Percentiles rank a stretch among this genome's conserved stretches.
These are phyloP conservation scores for Wallacemonas rigidus DNA, from an alignment of 208 protist species.

Conservation along the genomic window DNA sequence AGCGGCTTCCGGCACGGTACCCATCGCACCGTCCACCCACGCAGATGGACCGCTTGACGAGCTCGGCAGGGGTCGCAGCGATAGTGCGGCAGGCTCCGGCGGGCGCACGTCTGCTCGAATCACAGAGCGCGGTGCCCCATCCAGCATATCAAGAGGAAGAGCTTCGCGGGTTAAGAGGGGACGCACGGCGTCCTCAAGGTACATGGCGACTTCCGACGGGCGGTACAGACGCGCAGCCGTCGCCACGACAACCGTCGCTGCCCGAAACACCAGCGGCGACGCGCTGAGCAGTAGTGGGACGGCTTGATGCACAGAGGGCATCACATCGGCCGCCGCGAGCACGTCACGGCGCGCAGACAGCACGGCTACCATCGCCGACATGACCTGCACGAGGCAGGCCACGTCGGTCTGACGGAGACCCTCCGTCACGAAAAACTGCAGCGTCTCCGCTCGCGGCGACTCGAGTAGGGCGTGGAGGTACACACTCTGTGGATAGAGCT, in stretches of 20 bases:
- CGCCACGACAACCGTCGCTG: constrained; percentile 55
- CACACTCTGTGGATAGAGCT: constrained; percentile 64
- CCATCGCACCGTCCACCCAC: not conserved
- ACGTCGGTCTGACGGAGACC: constrained; percentile 50
- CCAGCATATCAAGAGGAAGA: constrained; percentile 4
- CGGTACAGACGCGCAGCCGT: constrained; percentile 47
- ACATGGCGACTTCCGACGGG: constrained; percentile 42
- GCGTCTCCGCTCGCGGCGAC: constrained; percentile 31
- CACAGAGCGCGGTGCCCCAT: constrained; percentile 9
- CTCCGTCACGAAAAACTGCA: constrained; percentile 73
- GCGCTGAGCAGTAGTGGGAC: constrained; percentile 49
- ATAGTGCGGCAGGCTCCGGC: not conserved
- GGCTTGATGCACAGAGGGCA: constrained; percentile 60
- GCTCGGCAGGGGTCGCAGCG: not conserved
- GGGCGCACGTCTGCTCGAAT: constrained; percentile 12
- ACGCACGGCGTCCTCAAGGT: constrained; percentile 47
- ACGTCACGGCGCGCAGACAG: not conserved
- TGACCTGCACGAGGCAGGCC: constrained; percentile 36
- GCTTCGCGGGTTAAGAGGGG: constrained; percentile 22
- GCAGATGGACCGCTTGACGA: not conserved
- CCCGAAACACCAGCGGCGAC: constrained; percentile 46
- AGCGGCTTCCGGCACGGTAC: not conserved
- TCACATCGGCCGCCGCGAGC: constrained; percentile 23
- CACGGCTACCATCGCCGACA: constrained; percentile 31
- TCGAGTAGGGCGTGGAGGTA: constrained; percentile 48